Conservation (phyloP, 1,139 yeast genomes). For the Blastobotrys aristatus region DNA sequence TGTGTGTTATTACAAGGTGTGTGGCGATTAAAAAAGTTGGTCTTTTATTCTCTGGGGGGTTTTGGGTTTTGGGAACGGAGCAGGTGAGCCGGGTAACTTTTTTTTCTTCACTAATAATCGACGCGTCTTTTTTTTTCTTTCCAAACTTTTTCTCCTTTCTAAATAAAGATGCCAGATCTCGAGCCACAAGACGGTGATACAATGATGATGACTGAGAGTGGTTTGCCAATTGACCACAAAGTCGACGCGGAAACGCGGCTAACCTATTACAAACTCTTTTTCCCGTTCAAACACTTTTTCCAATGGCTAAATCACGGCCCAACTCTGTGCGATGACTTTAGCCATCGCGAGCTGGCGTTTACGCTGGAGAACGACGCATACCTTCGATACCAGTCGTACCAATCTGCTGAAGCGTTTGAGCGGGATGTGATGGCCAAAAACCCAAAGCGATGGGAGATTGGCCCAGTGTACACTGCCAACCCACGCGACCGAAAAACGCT, state of each 20-base stretch:
- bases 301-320: conserved; percentile 90
- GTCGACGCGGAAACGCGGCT: conserved; percentile 18
- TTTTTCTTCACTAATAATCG: too few relatives aligned
- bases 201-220: neutral
- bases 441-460: conserved; percentile 92
- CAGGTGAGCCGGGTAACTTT: neutral
- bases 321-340: conserved; percentile 55
- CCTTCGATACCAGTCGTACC: conserved; percentile 80
- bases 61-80: neutral
- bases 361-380: conserved; percentile 57
- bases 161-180: conserved; percentile 11
- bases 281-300: conserved; percentile 61
- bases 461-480: conserved; percentile 83
- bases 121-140: conserved; percentile 2
- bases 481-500: conserved; percentile 79
- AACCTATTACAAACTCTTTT: conserved; percentile 60
- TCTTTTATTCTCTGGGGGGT: too few relatives aligned
- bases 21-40: neutral
- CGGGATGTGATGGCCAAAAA: conserved; percentile 62
- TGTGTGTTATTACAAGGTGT: neutral
- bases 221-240: conserved; percentile 9
- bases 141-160: neutral
- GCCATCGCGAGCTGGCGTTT: conserved; percentile 90
- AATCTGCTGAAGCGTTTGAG: conserved; percentile 65
- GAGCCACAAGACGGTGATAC: conserved; percentile 3